Evolutionary conservation across 2,329 filamentous ascomycete genomes (phyloP).

Genomic region (Thelonectria olida): DNA sequence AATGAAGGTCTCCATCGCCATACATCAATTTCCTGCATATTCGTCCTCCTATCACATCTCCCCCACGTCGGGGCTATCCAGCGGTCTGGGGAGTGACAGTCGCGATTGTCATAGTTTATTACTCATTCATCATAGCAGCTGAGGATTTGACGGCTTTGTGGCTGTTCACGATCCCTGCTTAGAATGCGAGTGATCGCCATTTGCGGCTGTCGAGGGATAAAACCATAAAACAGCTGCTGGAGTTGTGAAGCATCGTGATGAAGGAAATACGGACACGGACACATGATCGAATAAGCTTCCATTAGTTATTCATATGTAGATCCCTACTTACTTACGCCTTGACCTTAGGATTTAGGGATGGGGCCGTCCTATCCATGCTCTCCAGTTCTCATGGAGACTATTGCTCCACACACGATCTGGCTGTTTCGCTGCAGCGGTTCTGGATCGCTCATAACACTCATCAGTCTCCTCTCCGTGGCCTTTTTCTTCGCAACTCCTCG

Average conservation of each 20-base stretch:
- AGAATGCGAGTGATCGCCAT: neutral
- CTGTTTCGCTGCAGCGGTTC: no score
- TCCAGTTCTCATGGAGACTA: no score
- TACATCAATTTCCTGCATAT: slow-evolving; percentile 12
- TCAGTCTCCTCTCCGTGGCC: no score
- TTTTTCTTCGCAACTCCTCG: no score
- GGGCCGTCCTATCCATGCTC: neutral
- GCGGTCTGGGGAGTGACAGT: slow-evolving; percentile 4
- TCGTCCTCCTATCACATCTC: slow-evolving; percentile 1
- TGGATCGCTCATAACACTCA: no score
- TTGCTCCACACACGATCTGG: no score
- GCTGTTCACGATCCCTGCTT: neutral
- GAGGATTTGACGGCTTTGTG: neutral
- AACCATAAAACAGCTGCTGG: neutral
- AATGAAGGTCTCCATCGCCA: neutral
- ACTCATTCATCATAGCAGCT: neutral
- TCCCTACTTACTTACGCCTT: neutral
- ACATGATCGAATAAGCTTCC: neutral
- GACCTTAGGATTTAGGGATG: neutral
- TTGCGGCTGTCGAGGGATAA: neutral
- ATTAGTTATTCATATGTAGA: neutral
- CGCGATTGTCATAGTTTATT: slow-evolving; percentile 3
- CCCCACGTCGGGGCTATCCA: slow-evolving; percentile 17
- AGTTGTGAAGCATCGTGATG: neutral
- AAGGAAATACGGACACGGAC: neutral